These are phyloP conservation scores for Aspergillus neoniger DNA, from an alignment of 2,329 filamentous ascomycete genomes.

Conservation along the genomic window DNA sequence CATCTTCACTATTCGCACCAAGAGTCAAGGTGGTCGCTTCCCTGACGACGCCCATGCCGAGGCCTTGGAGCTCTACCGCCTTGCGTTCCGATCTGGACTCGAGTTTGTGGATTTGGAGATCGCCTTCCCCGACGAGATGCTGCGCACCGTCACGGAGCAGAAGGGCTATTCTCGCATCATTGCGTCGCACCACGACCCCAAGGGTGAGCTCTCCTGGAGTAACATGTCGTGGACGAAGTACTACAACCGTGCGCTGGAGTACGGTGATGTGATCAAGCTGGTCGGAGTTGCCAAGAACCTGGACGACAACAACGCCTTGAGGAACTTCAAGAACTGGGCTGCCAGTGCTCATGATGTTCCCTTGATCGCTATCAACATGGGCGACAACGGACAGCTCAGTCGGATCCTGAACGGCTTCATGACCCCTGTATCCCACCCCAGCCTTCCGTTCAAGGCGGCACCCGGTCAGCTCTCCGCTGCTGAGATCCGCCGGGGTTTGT, in stretches of 20 bases:
- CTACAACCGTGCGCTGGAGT: constrained; percentile 87
- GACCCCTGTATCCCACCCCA: constrained; percentile 89
- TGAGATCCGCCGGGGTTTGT: constrained; percentile 79
- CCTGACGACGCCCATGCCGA: constrained; percentile 73
- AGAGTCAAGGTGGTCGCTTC: constrained; percentile 83
- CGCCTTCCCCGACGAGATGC: constrained; percentile 74
- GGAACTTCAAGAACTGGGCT: constrained; percentile 78
- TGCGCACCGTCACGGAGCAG: constrained; percentile 67
- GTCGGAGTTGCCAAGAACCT: constrained; percentile 75
- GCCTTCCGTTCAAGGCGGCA: constrained; percentile 87
- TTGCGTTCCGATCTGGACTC: constrained; percentile 78
- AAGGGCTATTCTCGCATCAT: constrained; percentile 81
- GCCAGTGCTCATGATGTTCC: constrained; percentile 73
- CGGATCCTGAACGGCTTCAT: constrained; percentile 89
- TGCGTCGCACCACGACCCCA: constrained; percentile 90
- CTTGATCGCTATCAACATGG: constrained; percentile 96
- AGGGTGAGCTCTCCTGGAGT: constrained; percentile 77
- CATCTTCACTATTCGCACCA: constrained; percentile 88
- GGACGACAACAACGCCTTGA: constrained; percentile 84
- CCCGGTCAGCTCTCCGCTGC: constrained; percentile 89
- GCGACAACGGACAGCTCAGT: constrained; percentile 79
- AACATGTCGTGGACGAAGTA: constrained; percentile 89
- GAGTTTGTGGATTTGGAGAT: constrained; percentile 96
- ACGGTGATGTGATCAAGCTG: constrained; percentile 92
- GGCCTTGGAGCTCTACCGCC: constrained; percentile 71